Evolutionary conservation across 2,329 filamentous ascomycete species (phyloP).

Genomic region (Penicillium sp.): DNA sequence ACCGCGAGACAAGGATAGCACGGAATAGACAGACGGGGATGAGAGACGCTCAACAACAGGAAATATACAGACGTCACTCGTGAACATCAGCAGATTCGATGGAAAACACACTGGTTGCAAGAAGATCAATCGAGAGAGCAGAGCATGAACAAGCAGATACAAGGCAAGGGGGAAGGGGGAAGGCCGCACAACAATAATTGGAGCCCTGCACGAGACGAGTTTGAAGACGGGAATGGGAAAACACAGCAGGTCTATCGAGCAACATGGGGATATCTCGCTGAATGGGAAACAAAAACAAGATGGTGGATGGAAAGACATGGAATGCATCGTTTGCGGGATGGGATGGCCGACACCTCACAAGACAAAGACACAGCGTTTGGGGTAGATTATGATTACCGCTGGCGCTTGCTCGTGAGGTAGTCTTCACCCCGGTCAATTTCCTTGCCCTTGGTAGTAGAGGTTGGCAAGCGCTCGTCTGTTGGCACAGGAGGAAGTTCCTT

Average conservation of each 20-base stretch:
- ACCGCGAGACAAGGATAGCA: not conserved
- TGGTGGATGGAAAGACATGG: slow-evolving; percentile 5
- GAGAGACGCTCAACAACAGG: slow-evolving; percentile 27
- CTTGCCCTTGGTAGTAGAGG: slow-evolving; percentile 32
- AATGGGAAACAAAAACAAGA: slow-evolving; percentile 20
- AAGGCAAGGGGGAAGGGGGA: not conserved
- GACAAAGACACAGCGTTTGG: not conserved
- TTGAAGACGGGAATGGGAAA: slow-evolving; percentile 3
- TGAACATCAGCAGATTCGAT: slow-evolving; percentile 37
- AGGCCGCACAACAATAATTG: slow-evolving; percentile 1
- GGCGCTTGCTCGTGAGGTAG: not conserved
- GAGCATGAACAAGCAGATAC: slow-evolving; percentile 8
- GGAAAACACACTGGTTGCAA: slow-evolving; percentile 8
- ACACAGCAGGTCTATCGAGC: slow-evolving; percentile 28
- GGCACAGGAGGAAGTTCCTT: slow-evolving; percentile 39
- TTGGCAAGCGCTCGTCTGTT: slow-evolving; percentile 16
- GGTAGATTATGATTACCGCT: slow-evolving; percentile 6
- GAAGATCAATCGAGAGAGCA: slow-evolving; percentile 13
- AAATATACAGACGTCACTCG: slow-evolving; percentile 39
- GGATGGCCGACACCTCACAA: not conserved
- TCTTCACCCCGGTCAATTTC: slow-evolving; percentile 23
- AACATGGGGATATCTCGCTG: slow-evolving; percentile 30
- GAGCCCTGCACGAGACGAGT: not conserved
- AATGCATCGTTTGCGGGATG: not conserved
- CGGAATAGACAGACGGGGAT: slow-evolving; percentile 17